Evolutionary conservation across 108 stramenopile species (phyloP).

Genomic region (Stephanodiscus triporus): DNA sequence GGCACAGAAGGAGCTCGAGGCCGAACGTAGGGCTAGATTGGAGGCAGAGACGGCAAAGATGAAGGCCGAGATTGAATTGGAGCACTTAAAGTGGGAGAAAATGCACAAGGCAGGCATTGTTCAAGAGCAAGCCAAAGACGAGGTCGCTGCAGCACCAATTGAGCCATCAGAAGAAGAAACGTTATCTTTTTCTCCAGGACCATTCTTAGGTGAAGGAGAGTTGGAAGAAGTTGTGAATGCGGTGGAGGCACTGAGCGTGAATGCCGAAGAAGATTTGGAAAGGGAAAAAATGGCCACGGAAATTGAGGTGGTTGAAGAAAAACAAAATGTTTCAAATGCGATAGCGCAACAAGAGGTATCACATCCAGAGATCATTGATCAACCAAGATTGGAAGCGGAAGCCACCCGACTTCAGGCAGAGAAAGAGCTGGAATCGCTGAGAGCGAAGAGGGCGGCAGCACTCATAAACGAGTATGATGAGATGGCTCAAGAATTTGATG

Average conservation of each 20-base stretch:
- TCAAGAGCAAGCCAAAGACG: not conserved
- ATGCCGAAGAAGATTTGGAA: conserved; percentile 7
- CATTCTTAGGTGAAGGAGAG: not conserved
- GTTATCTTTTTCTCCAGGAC: not conserved
- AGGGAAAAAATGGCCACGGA: not conserved
- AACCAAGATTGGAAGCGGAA: conserved; percentile 38
- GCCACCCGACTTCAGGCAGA: conserved; percentile 26
- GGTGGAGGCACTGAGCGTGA: not conserved
- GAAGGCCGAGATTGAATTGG: conserved; percentile 15
- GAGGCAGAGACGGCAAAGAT: conserved; percentile 30
- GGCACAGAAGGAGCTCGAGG: conserved; percentile 43
- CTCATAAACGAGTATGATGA: conserved; percentile 27
- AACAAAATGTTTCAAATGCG: not conserved
- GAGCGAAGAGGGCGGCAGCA: conserved; percentile 4
- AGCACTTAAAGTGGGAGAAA: conserved; percentile 11
- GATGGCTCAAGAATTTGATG: not conserved
- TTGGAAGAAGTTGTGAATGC: not conserved
- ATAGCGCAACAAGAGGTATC: not conserved
- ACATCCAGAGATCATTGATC: not conserved
- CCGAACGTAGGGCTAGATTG: conserved; percentile 18
- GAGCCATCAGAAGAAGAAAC: not conserved
- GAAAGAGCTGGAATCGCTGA: conserved; percentile 25
- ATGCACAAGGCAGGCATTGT: not conserved
- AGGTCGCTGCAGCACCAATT: not conserved
- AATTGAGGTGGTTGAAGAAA: not conserved